These are phyloP conservation scores for Anisodus tanguticus DNA, from an alignment of 257 asterid species.

Conservation along the genomic window DNA sequence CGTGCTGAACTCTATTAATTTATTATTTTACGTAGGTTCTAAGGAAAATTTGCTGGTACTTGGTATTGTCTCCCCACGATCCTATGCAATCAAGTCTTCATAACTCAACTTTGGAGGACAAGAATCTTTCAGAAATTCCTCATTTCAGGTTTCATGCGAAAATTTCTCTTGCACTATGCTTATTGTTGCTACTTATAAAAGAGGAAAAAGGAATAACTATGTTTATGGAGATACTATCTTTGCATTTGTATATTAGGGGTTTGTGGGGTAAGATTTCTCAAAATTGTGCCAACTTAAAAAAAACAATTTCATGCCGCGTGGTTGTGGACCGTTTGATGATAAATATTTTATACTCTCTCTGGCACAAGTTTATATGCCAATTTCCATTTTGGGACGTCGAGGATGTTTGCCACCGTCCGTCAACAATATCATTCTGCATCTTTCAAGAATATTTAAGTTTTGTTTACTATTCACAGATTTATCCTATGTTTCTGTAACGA, in stretches of 20 bases:
- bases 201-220: background rate
- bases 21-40: conserved; percentile 57
- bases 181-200: conserved; percentile 9
- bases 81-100: conserved; percentile 98
- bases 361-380: background rate
- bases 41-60: conserved; percentile 94
- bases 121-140: conserved; percentile 90
- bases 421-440: conserved; percentile 7
- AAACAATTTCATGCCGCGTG: background rate
- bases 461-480: background rate
- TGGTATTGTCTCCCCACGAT: conserved; percentile 90
- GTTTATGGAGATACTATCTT: conserved; percentile 1
- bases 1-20: background rate
- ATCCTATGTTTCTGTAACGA: background rate
- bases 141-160: conserved; percentile 63
- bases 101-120: conserved; percentile 89
- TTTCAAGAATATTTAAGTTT: background rate
- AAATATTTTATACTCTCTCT: background rate
- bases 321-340: background rate
- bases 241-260: conserved; percentile 13
- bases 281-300: background rate
- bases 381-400: background rate
- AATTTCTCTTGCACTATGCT: conserved; percentile 24
- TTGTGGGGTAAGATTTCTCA: conserved; percentile 2
- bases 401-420: background rate